Base-by-base conservation (phyloP, 208 protist species). In the Naegleria fowleri region DNA sequence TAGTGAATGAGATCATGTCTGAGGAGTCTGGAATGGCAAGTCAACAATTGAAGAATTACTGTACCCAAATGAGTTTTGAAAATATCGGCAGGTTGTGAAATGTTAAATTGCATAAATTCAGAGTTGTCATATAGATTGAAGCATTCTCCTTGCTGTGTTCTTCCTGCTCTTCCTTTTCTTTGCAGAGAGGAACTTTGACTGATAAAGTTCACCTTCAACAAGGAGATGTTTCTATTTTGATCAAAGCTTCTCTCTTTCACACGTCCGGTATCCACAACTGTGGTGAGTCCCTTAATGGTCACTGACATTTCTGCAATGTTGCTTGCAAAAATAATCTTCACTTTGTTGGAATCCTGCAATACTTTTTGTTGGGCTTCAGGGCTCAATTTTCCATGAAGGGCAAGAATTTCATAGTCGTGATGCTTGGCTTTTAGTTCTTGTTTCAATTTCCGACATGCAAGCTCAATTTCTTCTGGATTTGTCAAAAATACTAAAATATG, bases 301-400 rank as follows among this genome's bases (percentile, higher is more conserved):
- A 98, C 83, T 19, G 96, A 98, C 13, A 96, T 98, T 89, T 98
- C 96, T 43, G 96, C 96, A 90, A 97, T 97, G 92, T 98, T 98
- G 38, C 96, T 98, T 9, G 97, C 95, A 41, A 98, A 90, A 11
- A 97, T 93, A 0, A 95, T 92, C 75, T 96, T 96, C 75, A 93
- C 90, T 0, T 94, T 94, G 22, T 91, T 92, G 0, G 95, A 94
- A 29, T 96, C 95, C 13, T 94, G 93, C 87, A 97, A 95, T 33
- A 96, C 95, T 40, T 93, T 92, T 33, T 91, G 88, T 86, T 96
- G 94, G 83, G 95, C 43, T 86, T 96, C 95, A 29, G 93, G 94
- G n/a, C 96, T 96, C 33, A 98, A 89, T 38, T 88, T 95, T 33
- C 95, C 92, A 92, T 97, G 97, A 58, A 97, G 95, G 25, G 94